These are phyloP conservation scores for Alnus rubra DNA, from an alignment of 306 rosid species.

Conservation along the genomic window DNA sequence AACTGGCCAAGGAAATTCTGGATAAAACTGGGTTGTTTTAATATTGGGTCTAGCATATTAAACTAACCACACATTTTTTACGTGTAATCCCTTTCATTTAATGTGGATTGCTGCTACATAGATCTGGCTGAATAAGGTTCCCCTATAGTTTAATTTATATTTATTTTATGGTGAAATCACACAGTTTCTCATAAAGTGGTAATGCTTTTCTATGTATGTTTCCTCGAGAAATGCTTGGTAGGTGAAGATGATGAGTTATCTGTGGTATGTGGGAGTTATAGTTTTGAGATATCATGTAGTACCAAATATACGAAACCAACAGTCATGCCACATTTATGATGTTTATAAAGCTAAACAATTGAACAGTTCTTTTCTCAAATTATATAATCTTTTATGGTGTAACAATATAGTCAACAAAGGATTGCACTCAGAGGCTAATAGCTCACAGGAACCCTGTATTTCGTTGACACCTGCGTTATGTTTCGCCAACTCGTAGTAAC, in stretches of 20 bases:
- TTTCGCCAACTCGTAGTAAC: not conserved
- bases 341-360: not conserved
- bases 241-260: not conserved
- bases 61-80: not conserved
- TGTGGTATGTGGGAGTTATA: not conserved
- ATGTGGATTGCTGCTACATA: not conserved
- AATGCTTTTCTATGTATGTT: not conserved
- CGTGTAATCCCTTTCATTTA: not conserved
- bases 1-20: not conserved
- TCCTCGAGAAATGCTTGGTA: not conserved
- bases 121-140: not conserved
- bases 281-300: not conserved
- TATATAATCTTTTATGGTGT: not conserved
- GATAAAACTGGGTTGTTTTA: not conserved
- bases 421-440: not conserved
- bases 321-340: not conserved
- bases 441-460: not conserved
- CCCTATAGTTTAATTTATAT: not conserved
- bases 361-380: not conserved
- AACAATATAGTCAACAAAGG: not conserved
- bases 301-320: not conserved
- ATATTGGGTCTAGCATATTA: not conserved
- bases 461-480: not conserved
- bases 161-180: not conserved
- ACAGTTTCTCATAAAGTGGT: not conserved